Conservation (phyloP, 164 flowering plant species). For the Vitis cinerea region DNA sequence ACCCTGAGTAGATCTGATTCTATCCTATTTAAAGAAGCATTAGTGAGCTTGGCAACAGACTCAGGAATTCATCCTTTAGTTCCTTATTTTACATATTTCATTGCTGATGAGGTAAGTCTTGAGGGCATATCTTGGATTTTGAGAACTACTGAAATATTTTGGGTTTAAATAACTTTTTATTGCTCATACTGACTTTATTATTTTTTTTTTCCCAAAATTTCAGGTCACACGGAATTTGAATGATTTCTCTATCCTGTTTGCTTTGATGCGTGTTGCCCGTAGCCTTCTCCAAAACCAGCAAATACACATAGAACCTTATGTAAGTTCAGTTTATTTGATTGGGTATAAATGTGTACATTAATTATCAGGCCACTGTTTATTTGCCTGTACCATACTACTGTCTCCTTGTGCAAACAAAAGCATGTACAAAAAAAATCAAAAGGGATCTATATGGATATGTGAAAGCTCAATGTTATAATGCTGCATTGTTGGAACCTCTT, state of each 20-base stretch:
- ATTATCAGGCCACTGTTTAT: too few relatives aligned
- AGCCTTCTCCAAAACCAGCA: constrained; percentile 75
- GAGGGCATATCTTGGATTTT: background rate
- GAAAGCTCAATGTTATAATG: too few relatives aligned
- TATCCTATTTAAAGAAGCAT: constrained; percentile 52
- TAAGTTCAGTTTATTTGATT: constrained; percentile 31
- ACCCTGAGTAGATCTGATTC: constrained; percentile 49
- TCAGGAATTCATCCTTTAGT: constrained; percentile 75
- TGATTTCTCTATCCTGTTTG: constrained; percentile 47
- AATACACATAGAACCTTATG: constrained; percentile 78
- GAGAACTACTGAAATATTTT: background rate
- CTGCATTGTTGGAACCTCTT: too few relatives aligned
- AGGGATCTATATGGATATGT: too few relatives aligned
- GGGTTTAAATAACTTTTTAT: background rate
- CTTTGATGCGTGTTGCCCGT: constrained; percentile 64
- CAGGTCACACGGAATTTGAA: constrained; percentile 63
- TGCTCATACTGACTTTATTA: background rate
- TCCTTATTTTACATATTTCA: constrained; percentile 65
- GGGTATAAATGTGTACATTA: background rate
- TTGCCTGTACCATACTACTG: too few relatives aligned
- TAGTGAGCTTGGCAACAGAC: constrained; percentile 69
- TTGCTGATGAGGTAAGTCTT: constrained; percentile 67
- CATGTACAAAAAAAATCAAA: too few relatives aligned
- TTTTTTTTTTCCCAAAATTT: background rate
- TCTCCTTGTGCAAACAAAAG: too few relatives aligned